These are phyloP conservation scores for Colletotrichum australisinense DNA, from an alignment of 2,329 filamentous ascomycete genomes.

Conservation along the genomic window DNA sequence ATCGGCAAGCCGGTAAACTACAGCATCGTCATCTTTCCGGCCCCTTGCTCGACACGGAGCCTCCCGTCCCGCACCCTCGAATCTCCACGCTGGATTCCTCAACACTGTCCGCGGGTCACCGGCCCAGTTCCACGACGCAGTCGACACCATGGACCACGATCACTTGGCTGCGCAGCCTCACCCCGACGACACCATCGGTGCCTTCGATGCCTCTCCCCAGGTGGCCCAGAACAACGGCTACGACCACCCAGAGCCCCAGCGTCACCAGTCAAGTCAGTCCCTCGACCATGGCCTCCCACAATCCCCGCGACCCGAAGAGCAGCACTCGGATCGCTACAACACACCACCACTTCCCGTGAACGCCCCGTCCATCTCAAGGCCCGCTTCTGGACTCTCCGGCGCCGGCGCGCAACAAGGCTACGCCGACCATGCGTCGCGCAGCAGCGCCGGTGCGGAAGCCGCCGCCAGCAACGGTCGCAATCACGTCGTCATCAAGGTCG, in stretches of 20 bases:
- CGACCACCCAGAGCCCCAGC: slow-evolving; percentile 43
- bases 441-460: slow-evolving; percentile 48
- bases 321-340: slow-evolving; percentile 56
- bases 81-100: slow-evolving; percentile 64
- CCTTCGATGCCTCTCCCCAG: slow-evolving; percentile 61
- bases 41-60: slow-evolving; percentile 37
- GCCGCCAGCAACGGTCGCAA: slow-evolving; percentile 63
- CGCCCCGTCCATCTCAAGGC: slow-evolving; percentile 61
- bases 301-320: slow-evolving; percentile 55
- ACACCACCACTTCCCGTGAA: slow-evolving; percentile 56
- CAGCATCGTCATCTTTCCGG: slow-evolving; percentile 30
- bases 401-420: slow-evolving; percentile 52
- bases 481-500: slow-evolving; percentile 97
- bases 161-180: slow-evolving; percentile 48
- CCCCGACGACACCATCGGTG: slow-evolving; percentile 62
- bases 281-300: slow-evolving; percentile 59
- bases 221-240: slow-evolving; percentile 48
- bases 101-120: slow-evolving; percentile 58
- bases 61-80: slow-evolving; percentile 28
- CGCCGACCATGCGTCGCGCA: slow-evolving; percentile 57
- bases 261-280: slow-evolving; percentile 58
- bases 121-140: slow-evolving; percentile 64
- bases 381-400: slow-evolving; percentile 65
- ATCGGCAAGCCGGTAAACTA: slow-evolving; percentile 1
- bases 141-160: slow-evolving; percentile 64